Evolutionary conservation across 352 stramenopile genomes (phyloP).

Genomic region (Phytophthora sp.): DNA sequence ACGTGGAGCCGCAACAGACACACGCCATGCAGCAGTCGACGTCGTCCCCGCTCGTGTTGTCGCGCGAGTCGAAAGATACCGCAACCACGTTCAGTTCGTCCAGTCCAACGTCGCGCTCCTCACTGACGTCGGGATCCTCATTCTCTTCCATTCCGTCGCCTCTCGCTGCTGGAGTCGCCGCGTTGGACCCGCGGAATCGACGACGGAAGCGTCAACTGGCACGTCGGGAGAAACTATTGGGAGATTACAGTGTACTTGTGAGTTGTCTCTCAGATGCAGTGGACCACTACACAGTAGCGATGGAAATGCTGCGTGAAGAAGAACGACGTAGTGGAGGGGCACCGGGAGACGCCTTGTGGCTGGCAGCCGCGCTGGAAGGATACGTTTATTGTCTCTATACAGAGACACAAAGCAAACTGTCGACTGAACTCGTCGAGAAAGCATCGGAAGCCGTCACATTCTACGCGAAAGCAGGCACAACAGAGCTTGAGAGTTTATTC

Average conservation of each 20-base stretch:
- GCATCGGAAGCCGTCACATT: conserved; percentile 69
- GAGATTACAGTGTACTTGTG: conserved; percentile 79
- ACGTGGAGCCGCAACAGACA: conserved; percentile 61
- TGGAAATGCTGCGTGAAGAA: conserved; percentile 82
- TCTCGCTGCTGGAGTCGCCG: conserved; percentile 32
- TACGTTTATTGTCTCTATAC: conserved; percentile 69
- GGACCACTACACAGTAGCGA: conserved; percentile 70
- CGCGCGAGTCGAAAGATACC: conserved; percentile 26
- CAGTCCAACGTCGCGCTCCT: conserved; percentile 28
- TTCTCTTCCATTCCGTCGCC: conserved; percentile 46
- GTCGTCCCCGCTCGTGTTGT: conserved; percentile 39
- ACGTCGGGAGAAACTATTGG: conserved; percentile 79
- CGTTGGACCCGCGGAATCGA: conserved; percentile 54
- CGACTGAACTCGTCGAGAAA: conserved; percentile 81
- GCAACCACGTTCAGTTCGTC: conserved; percentile 15
- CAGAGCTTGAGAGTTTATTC: conserved; percentile 73
- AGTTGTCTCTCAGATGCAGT: conserved; percentile 68
- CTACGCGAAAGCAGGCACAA: conserved; percentile 70
- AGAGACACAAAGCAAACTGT: conserved; percentile 60
- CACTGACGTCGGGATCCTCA: conserved; percentile 9
- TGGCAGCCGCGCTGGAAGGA: conserved; percentile 80
- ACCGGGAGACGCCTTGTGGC: conserved; percentile 71
- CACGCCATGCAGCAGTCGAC: conserved; percentile 22
- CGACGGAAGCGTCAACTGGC: conserved; percentile 55
- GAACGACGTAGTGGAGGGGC: conserved; percentile 63